Evolutionary conservation across 768 basidiomycete genomes (phyloP).

Genomic region (Mycena capillaripes): DNA sequence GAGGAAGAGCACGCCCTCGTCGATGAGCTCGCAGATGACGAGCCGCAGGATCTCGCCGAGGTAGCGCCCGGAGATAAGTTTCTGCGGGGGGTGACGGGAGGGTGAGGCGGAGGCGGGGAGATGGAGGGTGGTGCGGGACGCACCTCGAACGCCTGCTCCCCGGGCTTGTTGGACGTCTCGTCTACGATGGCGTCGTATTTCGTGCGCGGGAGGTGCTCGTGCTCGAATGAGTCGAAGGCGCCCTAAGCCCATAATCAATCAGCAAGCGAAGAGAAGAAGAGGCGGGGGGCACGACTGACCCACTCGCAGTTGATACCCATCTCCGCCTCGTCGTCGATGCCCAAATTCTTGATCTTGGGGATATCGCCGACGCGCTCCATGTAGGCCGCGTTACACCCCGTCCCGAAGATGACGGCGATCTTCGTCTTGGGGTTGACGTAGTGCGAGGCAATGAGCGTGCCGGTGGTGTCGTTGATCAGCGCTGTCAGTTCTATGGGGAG

Average conservation of each 20-base stretch:
- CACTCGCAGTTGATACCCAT: slow-evolving; percentile 99
- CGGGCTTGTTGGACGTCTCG: slow-evolving; percentile 95
- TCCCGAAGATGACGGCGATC: slow-evolving; percentile 97
- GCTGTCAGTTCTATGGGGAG: slow-evolving; percentile 89
- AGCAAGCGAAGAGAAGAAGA: background rate
- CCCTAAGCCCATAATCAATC: slow-evolving; percentile 65
- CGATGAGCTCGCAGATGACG: slow-evolving; percentile 94
- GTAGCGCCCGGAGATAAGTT: slow-evolving; percentile 96
- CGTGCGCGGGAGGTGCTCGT: slow-evolving; percentile 94
- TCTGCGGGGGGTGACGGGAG: slow-evolving; percentile 59
- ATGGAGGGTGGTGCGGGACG: slow-evolving; percentile 22
- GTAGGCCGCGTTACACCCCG: slow-evolving; percentile 98
- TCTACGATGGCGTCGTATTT: slow-evolving; percentile 96
- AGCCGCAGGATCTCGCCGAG: slow-evolving; percentile 97
- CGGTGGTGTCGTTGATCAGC: slow-evolving; percentile 98
- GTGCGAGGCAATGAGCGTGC: slow-evolving; percentile 95
- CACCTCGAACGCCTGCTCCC: slow-evolving; percentile 94
- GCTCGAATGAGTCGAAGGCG: slow-evolving; percentile 96
- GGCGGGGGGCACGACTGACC: slow-evolving; percentile 59
- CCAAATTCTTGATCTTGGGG: slow-evolving; percentile 85
- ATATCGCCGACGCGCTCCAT: slow-evolving; percentile 93
- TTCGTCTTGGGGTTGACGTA: slow-evolving; percentile 94
- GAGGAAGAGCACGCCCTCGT: slow-evolving; percentile 96
- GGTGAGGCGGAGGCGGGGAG: background rate
- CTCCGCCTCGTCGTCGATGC: slow-evolving; percentile 71